Conservation (phyloP, 306 rosid species). For the Prinsepia uniflora region DNA sequence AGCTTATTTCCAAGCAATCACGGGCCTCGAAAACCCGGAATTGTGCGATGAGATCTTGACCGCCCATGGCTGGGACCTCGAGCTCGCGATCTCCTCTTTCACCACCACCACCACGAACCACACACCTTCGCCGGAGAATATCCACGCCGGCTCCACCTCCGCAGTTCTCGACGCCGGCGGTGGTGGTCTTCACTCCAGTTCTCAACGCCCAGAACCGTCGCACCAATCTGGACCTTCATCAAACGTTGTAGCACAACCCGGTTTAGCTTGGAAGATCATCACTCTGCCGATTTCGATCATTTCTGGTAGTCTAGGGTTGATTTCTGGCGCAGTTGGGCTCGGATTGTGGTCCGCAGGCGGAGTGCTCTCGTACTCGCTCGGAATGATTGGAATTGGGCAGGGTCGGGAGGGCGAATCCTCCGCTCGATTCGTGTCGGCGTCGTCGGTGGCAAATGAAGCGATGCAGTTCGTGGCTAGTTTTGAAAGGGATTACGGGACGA, state of each 20-base stretch:
- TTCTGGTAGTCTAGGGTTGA: slow-evolving; percentile 73
- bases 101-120: slow-evolving; percentile 44
- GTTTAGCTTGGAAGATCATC: slow-evolving; percentile 74
- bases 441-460: slow-evolving; percentile 70
- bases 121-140: slow-evolving; percentile 7
- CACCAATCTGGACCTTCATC: slow-evolving; percentile 28
- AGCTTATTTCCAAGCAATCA: slow-evolving; percentile 83
- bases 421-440: slow-evolving; percentile 52
- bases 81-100: slow-evolving; percentile 82
- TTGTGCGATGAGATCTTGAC: slow-evolving; percentile 81
- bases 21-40: slow-evolving; percentile 82
- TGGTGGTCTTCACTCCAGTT: slow-evolving; percentile 7
- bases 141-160: slow-evolving; percentile 17
- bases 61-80: slow-evolving; percentile 95
- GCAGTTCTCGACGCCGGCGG: slow-evolving; percentile 1
- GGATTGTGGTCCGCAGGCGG: slow-evolving; percentile 98
- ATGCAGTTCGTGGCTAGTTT: slow-evolving; percentile 55
- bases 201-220: slow-evolving; percentile 3
- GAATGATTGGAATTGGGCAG: slow-evolving; percentile 67
- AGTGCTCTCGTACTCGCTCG: slow-evolving; percentile 76
- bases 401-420: slow-evolving; percentile 33
- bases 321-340: slow-evolving; percentile 78
- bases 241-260: slow-evolving; percentile 37
- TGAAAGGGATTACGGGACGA: slow-evolving; percentile 65
- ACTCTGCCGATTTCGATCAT: slow-evolving; percentile 75